phyloP scores from a whole-genome alignment of 148 eudicot genomes.

The Heliosperma pusillum region DNA sequence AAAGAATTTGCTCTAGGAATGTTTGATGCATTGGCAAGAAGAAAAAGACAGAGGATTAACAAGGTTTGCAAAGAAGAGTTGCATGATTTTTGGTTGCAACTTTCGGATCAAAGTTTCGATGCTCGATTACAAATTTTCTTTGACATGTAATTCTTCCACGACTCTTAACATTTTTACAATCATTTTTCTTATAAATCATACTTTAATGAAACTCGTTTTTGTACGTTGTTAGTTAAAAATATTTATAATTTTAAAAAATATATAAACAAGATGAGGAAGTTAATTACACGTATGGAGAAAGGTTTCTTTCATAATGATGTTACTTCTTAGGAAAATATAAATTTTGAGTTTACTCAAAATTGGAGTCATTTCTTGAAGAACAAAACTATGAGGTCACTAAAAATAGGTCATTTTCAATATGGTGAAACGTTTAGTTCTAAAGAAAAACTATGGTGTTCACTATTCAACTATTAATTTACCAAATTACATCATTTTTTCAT shows the following conservation, averaged over 20 bases:
- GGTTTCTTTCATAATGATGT: constrained; percentile 8
- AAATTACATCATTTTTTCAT: not conserved
- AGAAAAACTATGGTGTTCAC: not conserved
- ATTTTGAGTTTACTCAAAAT: not conserved
- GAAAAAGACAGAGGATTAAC: constrained; percentile 56
- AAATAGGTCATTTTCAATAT: constrained; percentile 15
- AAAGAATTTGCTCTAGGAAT: constrained; percentile 90
- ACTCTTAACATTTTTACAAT: too few species aligned
- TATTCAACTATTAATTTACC: not conserved
- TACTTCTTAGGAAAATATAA: not conserved
- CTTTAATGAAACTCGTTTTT: too few species aligned
- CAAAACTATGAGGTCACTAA: constrained; percentile 6
- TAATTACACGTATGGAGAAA: constrained; percentile 16
- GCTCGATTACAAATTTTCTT: constrained; percentile 98
- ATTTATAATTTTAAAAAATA: not conserved
- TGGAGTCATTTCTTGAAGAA: constrained; percentile 13
- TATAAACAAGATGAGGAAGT: too few species aligned
- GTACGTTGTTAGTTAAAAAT: too few species aligned
- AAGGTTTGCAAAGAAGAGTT: constrained; percentile 69
- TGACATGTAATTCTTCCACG: constrained; percentile 57
- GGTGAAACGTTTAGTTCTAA: constrained; percentile 14
- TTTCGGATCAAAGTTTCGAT: constrained; percentile 88
- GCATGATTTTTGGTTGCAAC: constrained; percentile 88
- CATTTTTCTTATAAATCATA: too few species aligned
- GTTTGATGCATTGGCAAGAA: constrained; percentile 79